These are phyloP conservation scores for Kokia cookei DNA, from an alignment of 441 rosid genomes.

Conservation along the genomic window DNA sequence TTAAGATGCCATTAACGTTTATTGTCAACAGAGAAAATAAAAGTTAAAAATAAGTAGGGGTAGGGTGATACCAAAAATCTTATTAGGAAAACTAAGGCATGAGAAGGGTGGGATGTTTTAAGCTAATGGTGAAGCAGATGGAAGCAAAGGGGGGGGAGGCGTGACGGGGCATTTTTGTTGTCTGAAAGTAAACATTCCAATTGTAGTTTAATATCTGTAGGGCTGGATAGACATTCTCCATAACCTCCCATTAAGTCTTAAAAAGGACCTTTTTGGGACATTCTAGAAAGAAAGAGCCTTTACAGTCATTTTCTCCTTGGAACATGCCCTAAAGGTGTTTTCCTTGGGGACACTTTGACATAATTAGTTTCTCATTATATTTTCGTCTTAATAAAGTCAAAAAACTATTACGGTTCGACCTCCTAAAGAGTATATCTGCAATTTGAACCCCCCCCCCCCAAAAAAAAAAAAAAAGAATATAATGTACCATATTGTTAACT, in stretches of 20 bases:
- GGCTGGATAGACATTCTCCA: conserved; percentile 5
- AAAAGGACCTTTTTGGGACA: conserved; percentile 74
- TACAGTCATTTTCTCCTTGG: conserved; percentile 45
- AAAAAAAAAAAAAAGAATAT: not conserved
- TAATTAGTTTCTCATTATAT: conserved; percentile 1
- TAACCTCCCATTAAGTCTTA: conserved; percentile 35
- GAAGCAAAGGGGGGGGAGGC: conserved; percentile 1
- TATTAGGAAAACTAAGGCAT: too few species aligned
- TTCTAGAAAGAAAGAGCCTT: conserved; percentile 38
- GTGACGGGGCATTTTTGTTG: conserved; percentile 7
- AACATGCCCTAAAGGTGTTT: conserved; percentile 43
- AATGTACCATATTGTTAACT: conserved; percentile 5
- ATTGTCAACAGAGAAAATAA: too few species aligned
- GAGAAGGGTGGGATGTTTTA: conserved; percentile 15
- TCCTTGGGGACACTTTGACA: too few species aligned
- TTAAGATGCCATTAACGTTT: too few species aligned
- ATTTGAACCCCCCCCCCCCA: not conserved
- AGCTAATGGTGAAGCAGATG: conserved; percentile 11
- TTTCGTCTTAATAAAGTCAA: conserved; percentile 49
- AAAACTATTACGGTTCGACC: conserved; percentile 35
- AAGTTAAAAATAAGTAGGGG: too few species aligned
- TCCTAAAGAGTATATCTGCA: conserved; percentile 3
- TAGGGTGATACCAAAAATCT: too few species aligned
- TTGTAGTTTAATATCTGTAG: conserved; percentile 11
- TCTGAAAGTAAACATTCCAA: not conserved